Conservation (phyloP, 1,284 basidiomycete genomes). For the Malassezia slooffiae region DNA sequence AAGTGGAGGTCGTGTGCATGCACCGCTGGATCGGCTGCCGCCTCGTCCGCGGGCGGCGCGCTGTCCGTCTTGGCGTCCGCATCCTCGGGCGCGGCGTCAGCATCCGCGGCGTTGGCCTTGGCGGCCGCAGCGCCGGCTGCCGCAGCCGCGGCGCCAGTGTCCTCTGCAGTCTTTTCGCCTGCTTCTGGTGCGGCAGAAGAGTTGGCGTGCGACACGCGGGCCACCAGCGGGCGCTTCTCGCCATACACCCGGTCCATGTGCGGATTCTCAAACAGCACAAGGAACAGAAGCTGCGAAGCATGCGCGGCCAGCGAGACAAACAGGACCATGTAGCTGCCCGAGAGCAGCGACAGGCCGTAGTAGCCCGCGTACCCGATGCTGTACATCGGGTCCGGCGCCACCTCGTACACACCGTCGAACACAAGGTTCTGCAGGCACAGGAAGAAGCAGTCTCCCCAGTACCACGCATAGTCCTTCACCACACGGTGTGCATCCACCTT, state of each 20-base stretch:
- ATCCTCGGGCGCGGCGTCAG: not conserved
- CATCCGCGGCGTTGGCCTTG: slow-evolving; percentile 11
- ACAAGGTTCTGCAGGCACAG: slow-evolving; percentile 61
- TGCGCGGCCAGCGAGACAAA: slow-evolving; percentile 87
- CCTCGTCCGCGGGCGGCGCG: too few relatives aligned
- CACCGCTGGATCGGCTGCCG: too few relatives aligned
- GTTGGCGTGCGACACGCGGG: slow-evolving; percentile 14
- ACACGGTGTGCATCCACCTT: slow-evolving; percentile 94
- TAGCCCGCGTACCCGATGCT: slow-evolving; percentile 64
- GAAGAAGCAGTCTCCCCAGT: slow-evolving; percentile 99
- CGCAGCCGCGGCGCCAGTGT: not conserved
- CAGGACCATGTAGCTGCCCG: slow-evolving; percentile 77
- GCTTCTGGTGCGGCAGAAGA: too few relatives aligned
- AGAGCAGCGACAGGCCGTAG: slow-evolving; percentile 83
- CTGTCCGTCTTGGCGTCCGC: not conserved
- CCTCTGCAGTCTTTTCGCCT: too few relatives aligned
- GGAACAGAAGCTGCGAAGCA: slow-evolving; percentile 86
- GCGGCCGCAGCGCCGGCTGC: not conserved
- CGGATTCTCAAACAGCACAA: slow-evolving; percentile 93
- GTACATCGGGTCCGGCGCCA: slow-evolving; percentile 81
- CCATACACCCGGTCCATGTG: slow-evolving; percentile 53
- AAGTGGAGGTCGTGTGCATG: slow-evolving; percentile 72
- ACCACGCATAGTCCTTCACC: slow-evolving; percentile 68
- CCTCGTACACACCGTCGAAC: slow-evolving; percentile 94
- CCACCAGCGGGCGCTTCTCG: slow-evolving; percentile 29